Base-by-base conservation (phyloP, 179 eudicot genomes). In the Nepenthes alata region DNA sequence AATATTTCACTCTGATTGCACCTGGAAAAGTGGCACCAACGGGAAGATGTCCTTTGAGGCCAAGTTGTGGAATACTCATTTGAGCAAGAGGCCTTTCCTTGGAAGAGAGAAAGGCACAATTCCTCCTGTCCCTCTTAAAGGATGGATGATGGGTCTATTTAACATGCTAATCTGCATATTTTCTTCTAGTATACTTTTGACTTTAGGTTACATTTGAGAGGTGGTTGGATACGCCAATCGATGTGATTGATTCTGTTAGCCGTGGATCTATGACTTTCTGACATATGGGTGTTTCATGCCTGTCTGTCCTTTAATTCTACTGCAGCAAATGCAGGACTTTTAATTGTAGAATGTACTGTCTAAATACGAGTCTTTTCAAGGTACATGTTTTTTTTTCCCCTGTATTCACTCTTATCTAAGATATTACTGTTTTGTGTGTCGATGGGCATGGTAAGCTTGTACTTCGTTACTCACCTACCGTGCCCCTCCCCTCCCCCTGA, bases 81-180 rank as follows among this genome's bases (percentile, higher is more conserved):
- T 70, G 78, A 70, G 78, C 71, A 70, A 74, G 78, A 70, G 67
- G 65, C 63, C 37, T 69, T 69, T 53, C 64, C 62, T 55, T 41
- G 67, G 57, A 67, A 61, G 74, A 51, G 47, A 58, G 37, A 53
- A 25, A 38, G 51, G 4, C 35, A 37, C 8, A n/a, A 12, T 11
- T 44, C 12, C 16, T 8, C 2, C 16, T 35, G 0, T 51, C 36
- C 11, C 56, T 45, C 71, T 53, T 0, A 13, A 38, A n/a, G 54
- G 51, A 59, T 16, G 47, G 35, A 13, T 47, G 11, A 11, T 47
- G 5, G 5, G 50, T 11, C 12, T 50, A 50, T 50, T 50, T 50
- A 50, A 50, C 53, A 50, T 50, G 16, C 16, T 50, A 50, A 50
- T 50, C 12, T 67, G 15, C 54, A 55, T 52, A 11, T 25, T 25